A percentile compares a stretch with the other conserved stretches of the same genome.
Conservation (phyloP, 2,329 filamentous ascomycete genomes). For the Colletotrichum sp. region DNA sequence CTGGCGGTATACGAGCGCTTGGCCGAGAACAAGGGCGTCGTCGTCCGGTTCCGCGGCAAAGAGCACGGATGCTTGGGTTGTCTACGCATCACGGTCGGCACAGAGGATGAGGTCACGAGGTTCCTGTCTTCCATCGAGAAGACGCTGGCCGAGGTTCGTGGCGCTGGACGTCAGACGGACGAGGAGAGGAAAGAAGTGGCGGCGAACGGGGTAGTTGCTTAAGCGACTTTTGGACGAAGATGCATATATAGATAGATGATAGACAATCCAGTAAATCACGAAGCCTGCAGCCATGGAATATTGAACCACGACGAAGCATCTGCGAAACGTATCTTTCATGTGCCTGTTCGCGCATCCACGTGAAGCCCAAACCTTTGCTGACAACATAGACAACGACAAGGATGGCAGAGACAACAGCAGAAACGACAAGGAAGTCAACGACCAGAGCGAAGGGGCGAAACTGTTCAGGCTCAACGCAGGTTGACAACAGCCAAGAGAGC, state of each 20-base stretch:
- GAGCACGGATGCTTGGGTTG: slow-evolving; percentile 90
- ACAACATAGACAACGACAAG: too few relatives aligned
- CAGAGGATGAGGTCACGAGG: slow-evolving; percentile 81
- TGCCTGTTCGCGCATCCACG: too few relatives aligned
- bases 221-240: slow-evolving; percentile 20
- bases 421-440: background rate
- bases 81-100: slow-evolving; percentile 90
- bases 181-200: slow-evolving; percentile 40
- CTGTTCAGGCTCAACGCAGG: background rate
- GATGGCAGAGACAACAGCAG: background rate
- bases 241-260: background rate
- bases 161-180: slow-evolving; percentile 26
- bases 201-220: slow-evolving; percentile 41
- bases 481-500: background rate
- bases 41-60: slow-evolving; percentile 92
- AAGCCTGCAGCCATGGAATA: background rate
- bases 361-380: too few relatives aligned
- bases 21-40: slow-evolving; percentile 86
- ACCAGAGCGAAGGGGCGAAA: background rate
- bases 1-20: slow-evolving; percentile 82
- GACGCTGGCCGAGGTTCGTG: slow-evolving; percentile 51
- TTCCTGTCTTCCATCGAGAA: slow-evolving; percentile 73
- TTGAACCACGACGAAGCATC: background rate
- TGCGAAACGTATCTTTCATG: background rate
- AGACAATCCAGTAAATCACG: background rate